A percentile compares a stretch with the other conserved stretches of the same genome.
Conservation (phyloP, 2,329 filamentous ascomycete genomes). For the Cladophialophora chaetospira region DNA sequence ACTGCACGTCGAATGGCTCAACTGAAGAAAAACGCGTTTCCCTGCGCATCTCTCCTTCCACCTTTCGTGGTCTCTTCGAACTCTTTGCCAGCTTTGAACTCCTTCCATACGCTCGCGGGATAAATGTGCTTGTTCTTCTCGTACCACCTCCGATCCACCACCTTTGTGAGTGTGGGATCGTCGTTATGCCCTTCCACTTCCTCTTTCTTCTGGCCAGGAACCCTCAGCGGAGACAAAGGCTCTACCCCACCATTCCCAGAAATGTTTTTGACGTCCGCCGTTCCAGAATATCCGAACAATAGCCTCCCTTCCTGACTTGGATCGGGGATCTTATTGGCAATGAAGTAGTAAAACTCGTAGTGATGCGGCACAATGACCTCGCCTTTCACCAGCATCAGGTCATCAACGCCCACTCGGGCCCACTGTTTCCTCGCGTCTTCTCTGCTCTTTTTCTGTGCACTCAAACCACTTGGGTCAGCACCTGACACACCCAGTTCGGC, state of each 20-base stretch:
- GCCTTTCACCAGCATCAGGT: constrained; percentile 88
- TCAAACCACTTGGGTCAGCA: constrained; percentile 35
- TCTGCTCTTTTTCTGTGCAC: constrained; percentile 36
- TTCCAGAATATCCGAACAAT: constrained; percentile 74
- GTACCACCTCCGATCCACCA: constrained; percentile 96
- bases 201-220: constrained; percentile 55
- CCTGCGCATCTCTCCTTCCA: constrained; percentile 76
- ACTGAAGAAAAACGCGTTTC: constrained; percentile 89
- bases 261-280: constrained; percentile 36
- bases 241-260: constrained; percentile 37
- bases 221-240: constrained; percentile 42
- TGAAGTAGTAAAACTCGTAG: constrained; percentile 96
- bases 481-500: constrained; percentile 76
- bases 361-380: constrained; percentile 96
- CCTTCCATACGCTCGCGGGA: constrained; percentile 91
- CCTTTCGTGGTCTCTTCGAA: constrained; percentile 66
- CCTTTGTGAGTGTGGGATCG: constrained; percentile 82
- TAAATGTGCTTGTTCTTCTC: constrained; percentile 98
- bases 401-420: constrained; percentile 92
- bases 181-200: constrained; percentile 74
- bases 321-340: constrained; percentile 71
- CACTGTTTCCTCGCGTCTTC: constrained; percentile 74
- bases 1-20: constrained; percentile 2
- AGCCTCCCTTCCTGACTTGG: constrained; percentile 71
- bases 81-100: constrained; percentile 88